phyloP scores from a whole-genome alignment of 257 asterid species.

The Pogostemon cablin region DNA sequence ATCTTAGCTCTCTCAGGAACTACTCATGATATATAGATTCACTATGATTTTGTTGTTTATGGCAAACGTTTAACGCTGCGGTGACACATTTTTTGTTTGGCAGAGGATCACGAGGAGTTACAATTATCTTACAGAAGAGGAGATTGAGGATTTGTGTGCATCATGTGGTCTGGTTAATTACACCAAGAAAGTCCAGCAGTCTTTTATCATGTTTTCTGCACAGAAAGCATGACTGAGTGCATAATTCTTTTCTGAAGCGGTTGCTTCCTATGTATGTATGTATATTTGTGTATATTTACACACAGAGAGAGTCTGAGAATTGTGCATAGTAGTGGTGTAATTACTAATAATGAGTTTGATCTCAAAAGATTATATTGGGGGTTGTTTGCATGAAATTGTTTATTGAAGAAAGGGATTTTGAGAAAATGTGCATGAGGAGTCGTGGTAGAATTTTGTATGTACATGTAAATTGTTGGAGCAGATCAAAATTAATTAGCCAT shows the following conservation, averaged over 20 bases:
- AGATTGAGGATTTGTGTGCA: conserved; percentile 76
- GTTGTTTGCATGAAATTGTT: background rate
- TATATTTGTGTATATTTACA: background rate
- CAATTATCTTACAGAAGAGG: conserved; percentile 67
- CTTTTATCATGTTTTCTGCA: conserved; percentile 89
- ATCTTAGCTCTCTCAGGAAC: background rate
- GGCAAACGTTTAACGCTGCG: background rate
- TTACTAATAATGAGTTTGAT: background rate
- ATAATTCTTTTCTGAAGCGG: background rate
- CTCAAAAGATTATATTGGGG: background rate
- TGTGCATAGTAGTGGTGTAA: background rate
- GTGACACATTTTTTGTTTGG: conserved; percentile 2
- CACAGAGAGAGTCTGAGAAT: too few relatives aligned
- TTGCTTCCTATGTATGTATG: background rate
- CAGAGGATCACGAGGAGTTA: conserved; percentile 54
- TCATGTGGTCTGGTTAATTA: conserved; percentile 84
- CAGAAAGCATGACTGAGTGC: conserved; percentile 63
- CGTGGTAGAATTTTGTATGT: too few relatives aligned
- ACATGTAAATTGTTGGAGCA: too few relatives aligned
- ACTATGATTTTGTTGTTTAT: background rate
- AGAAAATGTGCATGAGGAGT: too few relatives aligned
- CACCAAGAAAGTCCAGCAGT: conserved; percentile 60
- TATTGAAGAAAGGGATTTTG: too few relatives aligned
- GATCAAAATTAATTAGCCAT: too few relatives aligned
- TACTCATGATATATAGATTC: background rate